Conservation (phyloP, 202 grass and related monocot species). For the Eragrostis tef region DNA sequence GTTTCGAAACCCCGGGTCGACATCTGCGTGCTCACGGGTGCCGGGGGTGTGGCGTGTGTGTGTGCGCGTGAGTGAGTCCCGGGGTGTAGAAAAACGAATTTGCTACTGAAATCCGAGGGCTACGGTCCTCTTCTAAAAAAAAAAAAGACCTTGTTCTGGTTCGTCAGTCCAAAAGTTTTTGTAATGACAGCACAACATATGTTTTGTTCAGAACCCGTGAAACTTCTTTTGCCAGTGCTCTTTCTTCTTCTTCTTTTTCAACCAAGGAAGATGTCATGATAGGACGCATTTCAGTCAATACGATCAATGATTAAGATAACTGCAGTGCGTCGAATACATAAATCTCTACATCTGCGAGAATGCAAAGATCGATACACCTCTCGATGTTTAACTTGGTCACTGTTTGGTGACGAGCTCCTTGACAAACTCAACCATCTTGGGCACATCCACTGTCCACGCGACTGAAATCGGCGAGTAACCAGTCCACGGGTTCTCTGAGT, state of each 20-base stretch:
- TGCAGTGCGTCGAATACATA: not conserved
- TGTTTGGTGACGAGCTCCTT: conserved; percentile 61
- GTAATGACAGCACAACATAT: no score
- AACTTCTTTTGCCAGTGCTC: not conserved
- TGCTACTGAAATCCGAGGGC: no score
- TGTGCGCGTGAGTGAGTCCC: no score
- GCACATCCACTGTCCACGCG: conserved; percentile 82
- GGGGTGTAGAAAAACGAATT: no score
- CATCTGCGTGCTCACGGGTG: no score
- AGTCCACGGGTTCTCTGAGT: conserved; percentile 69
- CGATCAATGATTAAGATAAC: not conserved
- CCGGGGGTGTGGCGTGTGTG: no score
- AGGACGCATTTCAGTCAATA: not conserved
- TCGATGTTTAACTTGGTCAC: conserved; percentile 33
- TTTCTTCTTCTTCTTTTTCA: not conserved
- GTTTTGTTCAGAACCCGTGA: no score
- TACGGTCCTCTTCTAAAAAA: no score
- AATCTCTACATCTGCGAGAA: not conserved
- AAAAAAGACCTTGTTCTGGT: no score
- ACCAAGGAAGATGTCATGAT: not conserved
- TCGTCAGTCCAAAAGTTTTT: no score
- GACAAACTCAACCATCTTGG: conserved; percentile 60
- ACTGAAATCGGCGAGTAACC: conserved; percentile 68
- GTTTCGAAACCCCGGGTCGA: no score
- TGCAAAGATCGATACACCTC: not conserved